A percentile compares a stretch with the other conserved stretches of the same genome.
These are phyloP conservation scores for Chlorociboria aeruginascens DNA, from an alignment of 495 filamentous ascomycete species.

Conservation along the genomic window DNA sequence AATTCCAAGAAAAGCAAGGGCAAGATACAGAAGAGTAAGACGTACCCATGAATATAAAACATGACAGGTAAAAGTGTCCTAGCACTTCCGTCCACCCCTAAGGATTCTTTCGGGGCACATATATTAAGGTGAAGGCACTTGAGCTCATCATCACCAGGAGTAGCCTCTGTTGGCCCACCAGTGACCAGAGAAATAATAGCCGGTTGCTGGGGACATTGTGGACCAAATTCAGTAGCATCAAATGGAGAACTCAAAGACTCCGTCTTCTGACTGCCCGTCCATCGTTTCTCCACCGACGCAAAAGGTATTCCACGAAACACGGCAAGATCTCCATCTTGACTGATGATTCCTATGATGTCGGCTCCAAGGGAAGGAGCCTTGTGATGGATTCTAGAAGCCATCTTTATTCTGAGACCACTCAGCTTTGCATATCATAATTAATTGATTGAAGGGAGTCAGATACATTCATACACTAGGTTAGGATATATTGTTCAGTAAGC, in stretches of 20 bases:
- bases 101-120: not conserved
- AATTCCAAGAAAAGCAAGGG: no score
- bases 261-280: conserved; percentile 2
- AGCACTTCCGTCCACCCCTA: not conserved
- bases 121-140: conserved; percentile 9
- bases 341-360: not conserved
- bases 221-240: conserved; percentile 6
- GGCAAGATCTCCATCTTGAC: conserved; percentile 1
- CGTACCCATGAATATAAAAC: conserved; percentile 11
- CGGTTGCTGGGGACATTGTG: not conserved
- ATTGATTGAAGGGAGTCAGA: no score
- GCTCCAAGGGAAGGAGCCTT: not conserved
- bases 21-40: not conserved
- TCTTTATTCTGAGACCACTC: no score
- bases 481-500: no score
- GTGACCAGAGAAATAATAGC: not conserved
- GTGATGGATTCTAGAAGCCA: not conserved
- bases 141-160: conserved; percentile 9
- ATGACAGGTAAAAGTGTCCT: conserved; percentile 3
- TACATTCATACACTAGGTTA: no score
- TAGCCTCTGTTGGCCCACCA: not conserved
- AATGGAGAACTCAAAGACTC: conserved; percentile 5
- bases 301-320: conserved; percentile 8
- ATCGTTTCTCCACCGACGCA: conserved; percentile 3
- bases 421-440: no score